Conservation (phyloP, 1,284 basidiomycete species). For the Rhizoctonia solani region DNA sequence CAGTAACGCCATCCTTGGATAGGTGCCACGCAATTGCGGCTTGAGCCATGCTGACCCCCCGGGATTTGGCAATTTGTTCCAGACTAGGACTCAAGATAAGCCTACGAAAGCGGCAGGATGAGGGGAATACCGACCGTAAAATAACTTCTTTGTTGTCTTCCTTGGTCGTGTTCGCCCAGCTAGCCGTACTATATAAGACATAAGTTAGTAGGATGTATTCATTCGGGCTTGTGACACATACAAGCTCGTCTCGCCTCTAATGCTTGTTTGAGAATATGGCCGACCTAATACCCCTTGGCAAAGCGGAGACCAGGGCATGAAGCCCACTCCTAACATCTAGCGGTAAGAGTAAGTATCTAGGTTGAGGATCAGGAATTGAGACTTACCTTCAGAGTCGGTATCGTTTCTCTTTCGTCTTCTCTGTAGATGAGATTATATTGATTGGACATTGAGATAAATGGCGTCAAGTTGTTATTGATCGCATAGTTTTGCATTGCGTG, state of each 20-base stretch:
- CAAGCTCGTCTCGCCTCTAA: too few species aligned
- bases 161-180: neutral
- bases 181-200: neutral
- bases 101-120: neutral
- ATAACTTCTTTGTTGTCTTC: neutral
- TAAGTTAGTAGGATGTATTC: neutral
- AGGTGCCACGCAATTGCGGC: slow-evolving; percentile 11
- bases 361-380: slow-evolving; percentile 12
- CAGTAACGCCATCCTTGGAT: slow-evolving; percentile 31
- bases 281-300: slow-evolving; percentile 3
- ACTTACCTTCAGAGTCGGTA: slow-evolving; percentile 39
- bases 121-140: neutral
- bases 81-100: slow-evolving; percentile 24
- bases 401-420: slow-evolving; percentile 46
- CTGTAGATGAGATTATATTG: slow-evolving; percentile 40
- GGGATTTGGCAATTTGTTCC: slow-evolving; percentile 38
- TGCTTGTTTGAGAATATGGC: neutral
- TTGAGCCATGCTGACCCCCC: slow-evolving; percentile 40
- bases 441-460: slow-evolving; percentile 53
- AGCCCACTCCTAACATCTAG: slow-evolving; percentile 39
- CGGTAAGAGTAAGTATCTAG: slow-evolving; percentile 43
- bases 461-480: slow-evolving; percentile 46
- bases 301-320: slow-evolving; percentile 26
- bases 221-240: neutral
- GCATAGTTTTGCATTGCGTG: slow-evolving; percentile 45